Evolutionary conservation across 805 yeast genomes (phyloP).

Genomic region (Candida vartiovaarae): DNA sequence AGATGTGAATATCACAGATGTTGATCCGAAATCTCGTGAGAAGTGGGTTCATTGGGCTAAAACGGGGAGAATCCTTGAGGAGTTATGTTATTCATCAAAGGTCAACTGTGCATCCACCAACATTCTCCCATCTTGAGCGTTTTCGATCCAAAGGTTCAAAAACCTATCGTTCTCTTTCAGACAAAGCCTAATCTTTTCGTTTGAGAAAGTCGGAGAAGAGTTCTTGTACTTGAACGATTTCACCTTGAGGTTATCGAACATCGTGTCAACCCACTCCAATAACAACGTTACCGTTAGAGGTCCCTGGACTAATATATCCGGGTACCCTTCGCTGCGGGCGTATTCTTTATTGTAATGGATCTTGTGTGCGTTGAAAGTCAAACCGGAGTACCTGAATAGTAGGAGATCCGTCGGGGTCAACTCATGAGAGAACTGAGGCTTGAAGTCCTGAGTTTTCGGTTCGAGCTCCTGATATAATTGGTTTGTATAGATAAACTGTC

Average conservation of each 20-base stretch:
- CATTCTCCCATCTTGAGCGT: slow-evolving; percentile 4
- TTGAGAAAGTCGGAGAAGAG: slow-evolving; percentile 34
- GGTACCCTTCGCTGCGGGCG: slow-evolving; percentile 53
- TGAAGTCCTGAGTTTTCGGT: not conserved
- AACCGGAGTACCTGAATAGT: slow-evolving; percentile 58
- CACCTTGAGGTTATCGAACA: slow-evolving; percentile 16
- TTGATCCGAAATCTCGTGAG: slow-evolving; percentile 42
- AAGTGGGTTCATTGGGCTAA: slow-evolving; percentile 43
- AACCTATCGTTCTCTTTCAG: slow-evolving; percentile 1
- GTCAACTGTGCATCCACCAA: slow-evolving; percentile 7
- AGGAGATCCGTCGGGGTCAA: slow-evolving; percentile 35
- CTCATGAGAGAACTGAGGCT: slow-evolving; percentile 22
- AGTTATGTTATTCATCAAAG: not conserved
- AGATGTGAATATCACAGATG: slow-evolving; percentile 34
- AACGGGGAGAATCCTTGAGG: slow-evolving; percentile 26
- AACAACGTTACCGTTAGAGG: slow-evolving; percentile 64
- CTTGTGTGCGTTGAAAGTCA: slow-evolving; percentile 77
- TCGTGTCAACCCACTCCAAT: slow-evolving; percentile 41
- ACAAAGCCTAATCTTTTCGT: slow-evolving; percentile 23
- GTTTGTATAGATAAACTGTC: slow-evolving; percentile 59
- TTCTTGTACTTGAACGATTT: slow-evolving; percentile 36
- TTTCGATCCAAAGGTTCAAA: slow-evolving; percentile 18
- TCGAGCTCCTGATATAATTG: slow-evolving; percentile 15
- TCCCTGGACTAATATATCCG: slow-evolving; percentile 66
- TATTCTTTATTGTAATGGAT: slow-evolving; percentile 69